Percentiles rank a stretch among this genome's conserved stretches.
These are phyloP conservation scores for Globisporangium middletonii DNA, from an alignment of 352 stramenopile species.

Conservation along the genomic window DNA sequence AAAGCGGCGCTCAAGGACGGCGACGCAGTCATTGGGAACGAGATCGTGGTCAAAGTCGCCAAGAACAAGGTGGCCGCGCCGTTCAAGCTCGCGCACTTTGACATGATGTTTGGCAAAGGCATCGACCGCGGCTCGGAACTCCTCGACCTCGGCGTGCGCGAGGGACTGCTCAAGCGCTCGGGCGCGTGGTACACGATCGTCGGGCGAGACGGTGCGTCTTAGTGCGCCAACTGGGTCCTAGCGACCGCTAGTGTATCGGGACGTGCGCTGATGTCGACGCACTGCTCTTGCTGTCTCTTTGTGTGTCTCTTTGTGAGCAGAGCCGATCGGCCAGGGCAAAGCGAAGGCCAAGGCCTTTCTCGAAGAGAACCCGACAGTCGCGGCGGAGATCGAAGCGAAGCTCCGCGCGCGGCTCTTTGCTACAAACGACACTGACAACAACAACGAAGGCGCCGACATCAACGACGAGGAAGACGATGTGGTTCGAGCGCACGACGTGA, in stretches of 20 bases:
- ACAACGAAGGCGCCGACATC: too few relatives aligned
- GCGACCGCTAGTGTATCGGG: too few relatives aligned
- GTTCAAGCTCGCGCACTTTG: conserved; percentile 93
- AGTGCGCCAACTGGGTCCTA: neutral
- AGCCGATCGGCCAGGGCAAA: conserved; percentile 81
- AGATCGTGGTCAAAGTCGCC: conserved; percentile 97
- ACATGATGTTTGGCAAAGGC: conserved; percentile 97
- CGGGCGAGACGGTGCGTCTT: conserved; percentile 45
- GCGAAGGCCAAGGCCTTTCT: conserved; percentile 81
- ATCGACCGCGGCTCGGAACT: conserved; percentile 90
- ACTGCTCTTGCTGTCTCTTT: neutral
- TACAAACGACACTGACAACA: neutral
- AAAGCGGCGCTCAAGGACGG: conserved; percentile 91
- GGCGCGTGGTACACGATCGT: conserved; percentile 75
- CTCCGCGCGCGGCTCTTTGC: conserved; percentile 63
- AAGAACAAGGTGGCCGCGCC: conserved; percentile 99
- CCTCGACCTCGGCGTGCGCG: conserved; percentile 68
- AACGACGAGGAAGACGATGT: too few relatives aligned
- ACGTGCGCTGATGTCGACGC: neutral
- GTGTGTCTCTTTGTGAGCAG: conserved; percentile 17
- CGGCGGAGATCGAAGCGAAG: conserved; percentile 62
- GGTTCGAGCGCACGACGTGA: neutral
- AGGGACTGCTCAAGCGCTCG: conserved; percentile 71
- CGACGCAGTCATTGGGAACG: conserved; percentile 92
- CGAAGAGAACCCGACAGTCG: conserved; percentile 67